These are phyloP conservation scores for Blastobotrys attinorum DNA, from an alignment of 805 yeast genomes.

Conservation along the genomic window DNA sequence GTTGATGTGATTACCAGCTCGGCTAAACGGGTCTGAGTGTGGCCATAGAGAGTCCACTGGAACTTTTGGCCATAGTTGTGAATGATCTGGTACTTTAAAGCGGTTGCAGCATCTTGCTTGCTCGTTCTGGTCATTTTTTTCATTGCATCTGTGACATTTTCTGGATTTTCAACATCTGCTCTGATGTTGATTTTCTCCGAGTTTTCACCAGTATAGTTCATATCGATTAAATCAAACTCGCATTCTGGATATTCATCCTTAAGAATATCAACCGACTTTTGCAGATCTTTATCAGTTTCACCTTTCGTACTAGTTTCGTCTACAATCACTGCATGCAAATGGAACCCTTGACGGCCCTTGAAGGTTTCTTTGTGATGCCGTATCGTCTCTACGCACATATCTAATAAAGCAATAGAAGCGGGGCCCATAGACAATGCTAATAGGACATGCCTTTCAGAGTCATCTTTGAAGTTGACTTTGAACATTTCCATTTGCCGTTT, in stretches of 20 bases:
- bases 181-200: no score
- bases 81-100: conserved; percentile 42
- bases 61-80: conserved; percentile 40
- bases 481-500: conserved; percentile 73
- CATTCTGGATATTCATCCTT: conserved; percentile 25
- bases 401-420: conserved; percentile 61
- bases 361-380: conserved; percentile 55
- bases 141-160: not conserved
- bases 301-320: conserved; percentile 20
- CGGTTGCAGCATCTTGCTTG: conserved; percentile 49
- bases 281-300: conserved; percentile 4
- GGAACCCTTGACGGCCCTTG: conserved; percentile 63
- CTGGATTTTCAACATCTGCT: not conserved
- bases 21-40: conserved; percentile 77
- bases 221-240: conserved; percentile 3
- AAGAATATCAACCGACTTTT: conserved; percentile 13
- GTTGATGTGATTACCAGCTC: conserved; percentile 71
- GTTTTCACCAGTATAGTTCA: no score
- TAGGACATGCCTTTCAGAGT: conserved; percentile 40
- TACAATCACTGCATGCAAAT: conserved; percentile 43
- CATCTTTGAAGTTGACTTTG: conserved; percentile 58
- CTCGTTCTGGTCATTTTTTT: conserved; percentile 40
- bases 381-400: conserved; percentile 53
- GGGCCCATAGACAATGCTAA: conserved; percentile 60
- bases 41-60: conserved; percentile 61